Base-by-base conservation (phyloP, 2,329 filamentous ascomycete species). In the Arthrinium puccinioides region DNA sequence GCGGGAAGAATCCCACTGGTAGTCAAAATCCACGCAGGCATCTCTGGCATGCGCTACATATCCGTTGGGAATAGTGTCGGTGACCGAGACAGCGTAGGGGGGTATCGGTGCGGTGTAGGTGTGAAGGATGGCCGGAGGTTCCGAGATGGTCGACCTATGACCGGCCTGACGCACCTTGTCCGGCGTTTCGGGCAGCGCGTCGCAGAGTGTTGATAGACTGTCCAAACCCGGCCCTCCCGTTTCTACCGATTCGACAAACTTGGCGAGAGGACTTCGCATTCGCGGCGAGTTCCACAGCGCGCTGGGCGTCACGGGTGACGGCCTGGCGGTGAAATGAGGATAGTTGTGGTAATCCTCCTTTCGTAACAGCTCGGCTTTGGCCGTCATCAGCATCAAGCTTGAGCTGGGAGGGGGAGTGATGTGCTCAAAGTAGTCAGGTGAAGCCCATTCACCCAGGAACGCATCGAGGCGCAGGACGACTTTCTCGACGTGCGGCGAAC, bases 401-500 rank as follows among this genome's bases (percentile, higher is more conserved):
- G 87, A 90, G 29, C 79, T 78, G 0, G 92, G 92, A 9, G 92
- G 92, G 4, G 88, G 86, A 0, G 85, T 90, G 46, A 96, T 96
- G 36, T 84, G 74, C 44, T 95, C 88, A 53, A 90, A 98, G 59
- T 98, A 98, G 54, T 89, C 83, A 1, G 88, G 87, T 2, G 84
- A 86, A 21, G 97, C 71, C 92, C 92, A 98, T 68, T 98, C 92
- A 33, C 92, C 90, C 0, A 98, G 71, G 54, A 94, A 96, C 0
- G 89, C 84, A 61, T 98, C 92, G 6, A 98, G 73, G 1, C 92
- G 83, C 32, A 98, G 63, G 9, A 80, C 70, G 4, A 76, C 66
- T 45, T 77, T 83, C 40, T 70, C 67, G 41, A 75, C 49, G 5
- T 49, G 46, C 7, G 15, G 20, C 16, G 38, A 11, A 15, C 24